A percentile compares a stretch with the other conserved stretches of the same genome.
phyloP scores from a whole-genome alignment of 2,329 filamentous ascomycete species.

The Beauveria sp. region DNA sequence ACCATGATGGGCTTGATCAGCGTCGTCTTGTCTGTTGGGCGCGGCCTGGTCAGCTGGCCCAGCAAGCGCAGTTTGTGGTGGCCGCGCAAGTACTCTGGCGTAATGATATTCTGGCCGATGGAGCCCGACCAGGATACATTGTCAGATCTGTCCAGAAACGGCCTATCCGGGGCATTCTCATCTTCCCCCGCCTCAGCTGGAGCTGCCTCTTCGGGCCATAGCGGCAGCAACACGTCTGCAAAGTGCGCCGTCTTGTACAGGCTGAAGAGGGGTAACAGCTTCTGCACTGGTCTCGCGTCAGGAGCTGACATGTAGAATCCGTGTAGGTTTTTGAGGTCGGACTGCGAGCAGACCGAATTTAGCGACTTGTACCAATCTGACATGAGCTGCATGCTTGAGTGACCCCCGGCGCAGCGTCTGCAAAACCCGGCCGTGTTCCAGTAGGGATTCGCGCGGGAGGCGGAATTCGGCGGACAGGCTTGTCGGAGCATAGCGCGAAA shows the following conservation, averaged over 20 bases:
- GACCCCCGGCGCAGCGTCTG: constrained; percentile 52
- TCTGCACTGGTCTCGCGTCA: constrained; percentile 51
- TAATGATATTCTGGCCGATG: constrained; percentile 47
- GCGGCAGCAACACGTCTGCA: constrained; percentile 68
- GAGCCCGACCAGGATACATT: constrained; percentile 69
- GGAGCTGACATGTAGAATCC: constrained; percentile 64
- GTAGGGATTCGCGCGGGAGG: constrained; percentile 47
- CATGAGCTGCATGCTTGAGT: constrained; percentile 61
- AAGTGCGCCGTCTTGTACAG: constrained; percentile 65
- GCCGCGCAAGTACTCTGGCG: constrained; percentile 52
- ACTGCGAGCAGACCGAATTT: constrained; percentile 62
- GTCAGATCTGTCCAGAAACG: constrained; percentile 55
- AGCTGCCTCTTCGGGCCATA: constrained; percentile 41
- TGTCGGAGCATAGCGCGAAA: constrained; percentile 36
- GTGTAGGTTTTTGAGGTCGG: constrained; percentile 66
- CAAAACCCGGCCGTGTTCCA: constrained; percentile 62
- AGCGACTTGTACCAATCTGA: constrained; percentile 57
- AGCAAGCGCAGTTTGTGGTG: constrained; percentile 64
- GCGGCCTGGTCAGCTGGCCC: constrained; percentile 58
- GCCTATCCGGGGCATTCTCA: constrained; percentile 18
- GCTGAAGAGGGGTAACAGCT: constrained; percentile 68
- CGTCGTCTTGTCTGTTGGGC: constrained; percentile 37
- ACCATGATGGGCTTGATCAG: constrained; percentile 50
- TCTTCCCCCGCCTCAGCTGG: constrained; percentile 25
- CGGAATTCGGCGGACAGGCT: constrained; percentile 57